phyloP scores from a whole-genome alignment of 2,329 filamentous ascomycete genomes.

The Biscogniauxia sp. region DNA sequence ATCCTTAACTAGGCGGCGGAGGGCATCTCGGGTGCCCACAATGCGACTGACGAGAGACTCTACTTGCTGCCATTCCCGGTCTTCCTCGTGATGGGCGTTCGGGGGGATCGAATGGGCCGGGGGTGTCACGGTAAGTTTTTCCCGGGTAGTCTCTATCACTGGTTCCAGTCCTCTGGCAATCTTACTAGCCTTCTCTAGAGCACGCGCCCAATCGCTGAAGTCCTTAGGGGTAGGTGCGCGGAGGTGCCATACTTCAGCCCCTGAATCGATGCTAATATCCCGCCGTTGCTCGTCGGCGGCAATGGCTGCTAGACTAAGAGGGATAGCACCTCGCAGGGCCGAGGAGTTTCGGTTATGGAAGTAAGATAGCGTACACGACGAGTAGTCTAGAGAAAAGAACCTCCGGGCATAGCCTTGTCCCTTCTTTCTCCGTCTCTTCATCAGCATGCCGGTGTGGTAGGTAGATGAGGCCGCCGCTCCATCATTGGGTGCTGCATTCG shows the following conservation, averaged over 20 bases:
- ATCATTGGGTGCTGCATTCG: constrained; percentile 54
- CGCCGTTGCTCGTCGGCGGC: constrained; percentile 83
- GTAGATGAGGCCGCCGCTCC: constrained; percentile 43
- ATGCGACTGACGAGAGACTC: constrained; percentile 83
- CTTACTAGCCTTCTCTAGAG: constrained; percentile 78
- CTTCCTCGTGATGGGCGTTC: constrained; percentile 53
- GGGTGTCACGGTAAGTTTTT: constrained; percentile 24
- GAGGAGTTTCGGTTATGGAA: constrained; percentile 94
- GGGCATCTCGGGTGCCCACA: constrained; percentile 82
- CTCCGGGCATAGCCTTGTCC: constrained; percentile 89
- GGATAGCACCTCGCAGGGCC: constrained; percentile 86
- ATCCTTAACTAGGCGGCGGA: constrained; percentile 82
- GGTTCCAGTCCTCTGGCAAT: constrained; percentile 55
- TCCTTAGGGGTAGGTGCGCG: constrained; percentile 79
- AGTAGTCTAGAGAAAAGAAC: constrained; percentile 95
- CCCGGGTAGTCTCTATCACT: constrained; percentile 24
- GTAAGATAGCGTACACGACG: constrained; percentile 91
- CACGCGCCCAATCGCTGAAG: constrained; percentile 82
- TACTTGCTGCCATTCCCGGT: constrained; percentile 82
- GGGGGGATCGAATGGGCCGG: constrained; percentile 31
- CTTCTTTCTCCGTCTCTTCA: constrained; percentile 89
- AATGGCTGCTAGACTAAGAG: constrained; percentile 85
- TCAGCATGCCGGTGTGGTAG: constrained; percentile 79
- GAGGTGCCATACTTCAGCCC: constrained; percentile 95
- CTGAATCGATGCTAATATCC: constrained; percentile 95